These are phyloP conservation scores for Zarea fungicola DNA, from an alignment of 2,329 filamentous ascomycete species.

Conservation along the genomic window DNA sequence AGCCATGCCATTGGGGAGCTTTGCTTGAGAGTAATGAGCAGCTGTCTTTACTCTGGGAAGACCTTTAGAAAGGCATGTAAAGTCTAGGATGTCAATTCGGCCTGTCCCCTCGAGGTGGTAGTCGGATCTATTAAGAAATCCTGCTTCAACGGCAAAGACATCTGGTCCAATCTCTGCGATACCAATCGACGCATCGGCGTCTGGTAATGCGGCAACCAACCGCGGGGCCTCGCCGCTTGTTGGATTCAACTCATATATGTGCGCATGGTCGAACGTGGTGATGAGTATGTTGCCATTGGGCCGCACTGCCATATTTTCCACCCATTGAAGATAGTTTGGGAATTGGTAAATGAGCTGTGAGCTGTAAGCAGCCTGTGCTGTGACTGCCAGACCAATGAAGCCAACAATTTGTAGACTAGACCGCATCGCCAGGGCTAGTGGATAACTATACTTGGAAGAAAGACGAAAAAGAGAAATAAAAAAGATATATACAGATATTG, in stretches of 20 bases:
- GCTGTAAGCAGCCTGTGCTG: neutral
- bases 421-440: neutral
- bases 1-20: slow-evolving; percentile 20
- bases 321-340: slow-evolving; percentile 14
- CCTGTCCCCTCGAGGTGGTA: slow-evolving; percentile 2
- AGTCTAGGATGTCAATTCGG: slow-evolving; percentile 13
- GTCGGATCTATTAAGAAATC: slow-evolving; percentile 13
- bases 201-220: slow-evolving; percentile 15
- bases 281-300: slow-evolving; percentile 18
- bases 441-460: too few relatives aligned
- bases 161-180: slow-evolving; percentile 18
- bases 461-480: too few relatives aligned
- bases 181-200: slow-evolving; percentile 14
- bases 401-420: neutral
- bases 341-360: slow-evolving; percentile 14
- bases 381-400: neutral
- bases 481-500: neutral
- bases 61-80: neutral
- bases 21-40: slow-evolving; percentile 12
- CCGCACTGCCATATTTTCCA: slow-evolving; percentile 19
- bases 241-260: slow-evolving; percentile 15
- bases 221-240: neutral
- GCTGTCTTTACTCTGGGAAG: slow-evolving; percentile 9
- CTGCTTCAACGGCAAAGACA: slow-evolving; percentile 18
- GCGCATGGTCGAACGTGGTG: slow-evolving; percentile 16